Base-by-base conservation (phyloP, 495 filamentous ascomycete species). In the Trichocladium uniseriatum region DNA sequence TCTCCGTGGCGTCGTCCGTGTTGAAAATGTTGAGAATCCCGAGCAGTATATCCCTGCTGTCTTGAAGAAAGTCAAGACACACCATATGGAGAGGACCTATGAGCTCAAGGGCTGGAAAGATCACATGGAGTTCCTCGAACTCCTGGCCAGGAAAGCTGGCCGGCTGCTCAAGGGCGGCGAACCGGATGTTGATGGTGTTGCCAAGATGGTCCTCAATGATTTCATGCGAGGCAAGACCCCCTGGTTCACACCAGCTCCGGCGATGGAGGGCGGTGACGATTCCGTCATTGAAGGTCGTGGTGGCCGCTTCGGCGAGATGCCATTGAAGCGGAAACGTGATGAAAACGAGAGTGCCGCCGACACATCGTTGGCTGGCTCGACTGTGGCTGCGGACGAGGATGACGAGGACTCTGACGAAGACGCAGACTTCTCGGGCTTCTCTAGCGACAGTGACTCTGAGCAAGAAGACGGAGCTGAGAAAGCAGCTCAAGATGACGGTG, bases 171-270 rank as follows among this genome's bases (percentile, higher is more conserved):
- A 86, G 59, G 90, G 86, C 49, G 92, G 92, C 9, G 92, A 97
- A 65, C 83, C 89, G 13, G 92, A 97, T 65, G 66, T 94, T 47
- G 89, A 95, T 60, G 88, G 87, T 55, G 89, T 94, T 35, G 90
- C 90, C 14, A 95, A 95, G 67, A 94, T 92, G 54, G 86, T 95
- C 0, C 70, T 95, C 57, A 94, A 95, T 61, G 92, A 98, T 56
- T 97, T 97, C 57, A 78, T 97, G 51, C 69, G 92, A 42, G 92
- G 92, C 28, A 96, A 95, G 66, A 80, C 95, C 16, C 92, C 92
- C 6, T 98, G 92, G 92, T 98, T 86, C 61, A 91, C 86, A 5
- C 81, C 86, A 14, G 82, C 88, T 7, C 92, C 92, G 14, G 62
- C 77, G 7, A 61, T 67, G 22, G 77, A 79, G 54, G 80, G 67